Base-by-base conservation (phyloP, 2,329 filamentous ascomycete genomes). In the Oidium heveae region DNA sequence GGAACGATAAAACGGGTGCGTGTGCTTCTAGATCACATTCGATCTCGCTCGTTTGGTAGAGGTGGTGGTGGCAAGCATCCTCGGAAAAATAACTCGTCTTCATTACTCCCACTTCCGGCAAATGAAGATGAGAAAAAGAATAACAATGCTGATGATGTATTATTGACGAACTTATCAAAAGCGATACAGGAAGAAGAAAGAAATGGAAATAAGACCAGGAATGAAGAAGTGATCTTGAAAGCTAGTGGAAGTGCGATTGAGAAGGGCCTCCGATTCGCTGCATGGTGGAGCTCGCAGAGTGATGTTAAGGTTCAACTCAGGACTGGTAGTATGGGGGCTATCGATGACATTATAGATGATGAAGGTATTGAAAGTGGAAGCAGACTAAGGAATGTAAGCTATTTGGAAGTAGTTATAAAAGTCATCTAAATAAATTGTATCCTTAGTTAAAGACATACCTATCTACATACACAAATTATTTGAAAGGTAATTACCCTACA, bases 191-290 rank as follows among this genome's bases (percentile, higher is more conserved):
- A 28, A 41, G 33, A 49, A 15, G 36, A 12, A 52, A 32, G 7
- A 55, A 50, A 4, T 4, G 37, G 15, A 57, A 58, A 36, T 56
- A 58, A 50, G 56, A 54, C 20, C 4, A 57, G 41, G 54, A 55
- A 52, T 10, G 62, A 64, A 47, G 61, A 64, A 41, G 62, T 66
- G 4, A n/a, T 61, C 2, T 56, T 66, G 34, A 65, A 62, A 51
- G 63, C 59, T 0, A 65, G 63, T 1, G 64, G 64, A 6, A 66
- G 59, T 36, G 64, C 63, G 13, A 62, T 66, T 32, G 59, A 63
- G 57, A 64, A 61, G 50, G 57, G 61, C 6, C 41, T 66, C 15
- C 53, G 55, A 20, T 22, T 65, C 6, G 63, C 61, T 15, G 49
- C 59, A n/a, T 64, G 56, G 56, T 64, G 62, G 51, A 56, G 59